Conservation (phyloP, 768 basidiomycete species). For the Boletus sp. region DNA sequence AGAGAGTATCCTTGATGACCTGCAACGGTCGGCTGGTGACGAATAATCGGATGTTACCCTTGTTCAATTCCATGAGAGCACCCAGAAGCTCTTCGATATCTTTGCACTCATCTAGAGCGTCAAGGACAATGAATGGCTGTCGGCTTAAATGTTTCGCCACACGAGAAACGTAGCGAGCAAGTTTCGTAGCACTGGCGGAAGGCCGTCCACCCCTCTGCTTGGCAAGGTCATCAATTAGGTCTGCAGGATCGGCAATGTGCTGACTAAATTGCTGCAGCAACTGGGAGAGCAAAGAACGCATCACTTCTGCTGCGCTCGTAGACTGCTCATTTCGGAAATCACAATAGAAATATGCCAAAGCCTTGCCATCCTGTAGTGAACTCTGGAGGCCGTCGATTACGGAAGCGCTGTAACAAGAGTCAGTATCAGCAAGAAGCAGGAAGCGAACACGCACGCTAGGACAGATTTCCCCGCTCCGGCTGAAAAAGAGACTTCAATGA, state of each 20-base stretch:
- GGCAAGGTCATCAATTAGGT: not conserved
- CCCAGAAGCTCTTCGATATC: not conserved
- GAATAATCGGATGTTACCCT: too few relatives aligned
- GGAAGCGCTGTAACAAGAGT: conserved; percentile 5
- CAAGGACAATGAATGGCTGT: conserved; percentile 10
- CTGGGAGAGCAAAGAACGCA: conserved; percentile 20
- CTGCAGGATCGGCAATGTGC: not conserved
- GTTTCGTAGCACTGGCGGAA: not conserved
- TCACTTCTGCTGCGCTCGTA: conserved; percentile 5
- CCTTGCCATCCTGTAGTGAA: not conserved
- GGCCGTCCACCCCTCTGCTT: not conserved
- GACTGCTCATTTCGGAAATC: conserved; percentile 16
- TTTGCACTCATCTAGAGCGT: conserved; percentile 19
- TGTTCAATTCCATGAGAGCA: too few relatives aligned
- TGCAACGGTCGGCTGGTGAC: too few relatives aligned
- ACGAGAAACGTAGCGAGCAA: conserved; percentile 3
- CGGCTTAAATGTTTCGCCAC: not conserved
- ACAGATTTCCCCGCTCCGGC: conserved; percentile 19
- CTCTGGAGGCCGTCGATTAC: conserved; percentile 8
- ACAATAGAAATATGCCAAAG: conserved; percentile 19
- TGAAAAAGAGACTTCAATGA: not conserved
- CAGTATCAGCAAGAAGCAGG: not conserved
- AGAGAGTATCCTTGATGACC: too few relatives aligned
- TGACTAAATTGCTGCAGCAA: not conserved
- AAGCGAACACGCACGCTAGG: not conserved